Percentiles rank a stretch among this genome's conserved stretches.
Evolutionary conservation across 2,329 filamentous ascomycete genomes (phyloP).

Genomic region (Penicillium sp.): DNA sequence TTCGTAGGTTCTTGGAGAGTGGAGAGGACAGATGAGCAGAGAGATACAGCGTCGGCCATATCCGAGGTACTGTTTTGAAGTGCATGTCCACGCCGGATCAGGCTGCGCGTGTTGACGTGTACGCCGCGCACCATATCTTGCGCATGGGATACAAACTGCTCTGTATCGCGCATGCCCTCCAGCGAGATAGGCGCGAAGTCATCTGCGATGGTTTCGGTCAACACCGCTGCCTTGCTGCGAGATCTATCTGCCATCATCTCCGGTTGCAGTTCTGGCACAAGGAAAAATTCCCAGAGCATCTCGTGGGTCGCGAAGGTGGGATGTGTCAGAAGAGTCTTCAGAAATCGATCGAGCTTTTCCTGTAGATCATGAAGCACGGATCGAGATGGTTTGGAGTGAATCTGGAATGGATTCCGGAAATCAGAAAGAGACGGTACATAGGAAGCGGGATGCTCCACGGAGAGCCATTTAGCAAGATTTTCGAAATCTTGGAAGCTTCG

Average conservation of each 20-base stretch:
- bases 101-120: slow-evolving; percentile 77
- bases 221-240: slow-evolving; percentile 78
- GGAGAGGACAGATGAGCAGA: slow-evolving; percentile 49
- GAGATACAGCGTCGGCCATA: slow-evolving; percentile 43
- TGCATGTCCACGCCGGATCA: slow-evolving; percentile 76
- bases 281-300: slow-evolving; percentile 98
- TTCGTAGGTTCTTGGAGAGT: slow-evolving; percentile 51
- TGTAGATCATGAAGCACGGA: slow-evolving; percentile 86
- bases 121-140: slow-evolving; percentile 85
- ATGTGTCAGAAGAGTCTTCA: slow-evolving; percentile 82
- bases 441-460: slow-evolving; percentile 88
- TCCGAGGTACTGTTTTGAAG: slow-evolving; percentile 63
- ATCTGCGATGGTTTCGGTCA: slow-evolving; percentile 81
- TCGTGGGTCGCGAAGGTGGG: slow-evolving; percentile 95
- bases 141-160: slow-evolving; percentile 88
- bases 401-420: slow-evolving; percentile 83
- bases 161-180: slow-evolving; percentile 80
- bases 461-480: slow-evolving; percentile 78
- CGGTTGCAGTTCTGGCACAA: slow-evolving; percentile 89
- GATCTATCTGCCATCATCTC: slow-evolving; percentile 89
- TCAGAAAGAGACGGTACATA: slow-evolving; percentile 83
- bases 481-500: slow-evolving; percentile 88
- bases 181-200: slow-evolving; percentile 75
- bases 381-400: slow-evolving; percentile 87
- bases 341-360: slow-evolving; percentile 78